Base-by-base conservation (phyloP, 257 asterid species). In the Nyctanthes arbortristis region DNA sequence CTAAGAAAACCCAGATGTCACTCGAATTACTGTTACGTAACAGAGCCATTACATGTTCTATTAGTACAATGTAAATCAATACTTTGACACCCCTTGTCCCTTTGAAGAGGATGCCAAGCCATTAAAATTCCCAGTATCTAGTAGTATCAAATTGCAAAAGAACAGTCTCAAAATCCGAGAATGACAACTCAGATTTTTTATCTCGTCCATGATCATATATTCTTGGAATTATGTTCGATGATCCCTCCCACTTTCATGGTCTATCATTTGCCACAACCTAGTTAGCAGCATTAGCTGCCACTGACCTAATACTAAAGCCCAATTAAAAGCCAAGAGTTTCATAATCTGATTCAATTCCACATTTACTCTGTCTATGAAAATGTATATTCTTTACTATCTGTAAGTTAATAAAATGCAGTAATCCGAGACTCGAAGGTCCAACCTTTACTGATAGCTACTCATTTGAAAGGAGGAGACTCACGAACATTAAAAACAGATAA, bases 381-480 rank as follows among this genome's bases (percentile, higher is more conserved):
- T 49, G 2, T 5, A 47, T 4, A 7, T 47, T 20, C 57, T 47
- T 47, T 18, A 18, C 27, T 47, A 22, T 22, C 57, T 6, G 28
- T 7, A 47, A 47, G 7, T 47, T 47, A 25, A 47, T 45, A 11
- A 39, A 3, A 13, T 11, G 49, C 49, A 47, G 7, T 0, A 62
- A 39, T 56, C n/a, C 30, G 60, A 67, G 54, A n/a, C 66, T 52
- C 27, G n/a, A n/a, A n/a, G n/a, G n/a, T n/a, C 22, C 4, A 31
- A 29, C 20, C 55, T 14, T 36, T 43, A 18, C 4, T 5, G 65
- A 1, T 33, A 27, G n/a, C n/a, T n/a, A n/a, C 36, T 28, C 29
- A 20, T 30, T 36, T 34, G 43, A 29, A 35, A 25, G 14, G 7
- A 11, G 0, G 49, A 39, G 5, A 39, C 20, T 39, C 20, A 39